phyloP scores from a whole-genome alignment of 345 rosid genomes.

The Trapa incisa region DNA sequence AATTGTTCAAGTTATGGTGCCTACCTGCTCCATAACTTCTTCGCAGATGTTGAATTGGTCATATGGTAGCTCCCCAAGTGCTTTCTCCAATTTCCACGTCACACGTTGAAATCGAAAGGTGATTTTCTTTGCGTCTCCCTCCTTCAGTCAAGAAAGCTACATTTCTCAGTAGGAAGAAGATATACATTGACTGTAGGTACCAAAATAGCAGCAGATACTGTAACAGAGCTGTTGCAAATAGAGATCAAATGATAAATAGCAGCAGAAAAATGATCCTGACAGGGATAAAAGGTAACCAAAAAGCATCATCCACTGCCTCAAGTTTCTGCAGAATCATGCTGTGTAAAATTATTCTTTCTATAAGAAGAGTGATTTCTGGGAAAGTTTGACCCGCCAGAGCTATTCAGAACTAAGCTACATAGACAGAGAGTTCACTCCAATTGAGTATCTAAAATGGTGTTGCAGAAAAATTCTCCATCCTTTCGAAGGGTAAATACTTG shows the following conservation, averaged over 20 bases:
- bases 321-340: too few species aligned
- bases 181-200: slow-evolving; percentile 9
- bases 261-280: neutral
- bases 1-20: neutral
- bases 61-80: slow-evolving; percentile 53
- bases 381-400: too few species aligned
- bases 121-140: slow-evolving; percentile 55
- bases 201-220: slow-evolving; percentile 2
- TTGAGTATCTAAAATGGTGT: too few species aligned
- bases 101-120: slow-evolving; percentile 65
- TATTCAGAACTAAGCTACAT: too few species aligned
- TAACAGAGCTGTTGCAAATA: neutral
- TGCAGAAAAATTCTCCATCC: neutral
- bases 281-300: neutral
- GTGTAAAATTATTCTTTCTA: too few species aligned
- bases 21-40: slow-evolving; percentile 82
- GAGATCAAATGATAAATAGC: neutral
- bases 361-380: too few species aligned
- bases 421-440: too few species aligned
- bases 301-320: too few species aligned
- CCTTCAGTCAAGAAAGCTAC: slow-evolving; percentile 38
- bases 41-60: slow-evolving; percentile 62
- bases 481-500: too few species aligned
- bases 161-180: slow-evolving; percentile 29
- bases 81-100: slow-evolving; percentile 77